phyloP scores from a whole-genome alignment of 129 eudicot species.

The Helichrysum umbraculigerum region DNA sequence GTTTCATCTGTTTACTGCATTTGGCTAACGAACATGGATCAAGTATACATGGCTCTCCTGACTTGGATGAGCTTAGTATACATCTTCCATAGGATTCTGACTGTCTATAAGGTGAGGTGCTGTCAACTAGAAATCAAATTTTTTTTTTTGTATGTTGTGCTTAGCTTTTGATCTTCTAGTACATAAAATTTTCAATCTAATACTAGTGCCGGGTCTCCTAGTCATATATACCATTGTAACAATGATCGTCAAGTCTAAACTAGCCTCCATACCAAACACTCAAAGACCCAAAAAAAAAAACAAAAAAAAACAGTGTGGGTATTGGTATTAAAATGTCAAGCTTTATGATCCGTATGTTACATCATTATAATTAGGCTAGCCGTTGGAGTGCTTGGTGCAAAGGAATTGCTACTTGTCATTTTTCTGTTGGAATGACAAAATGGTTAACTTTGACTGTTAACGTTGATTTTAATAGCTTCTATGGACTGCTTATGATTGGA shows the following conservation, averaged over 20 bases:
- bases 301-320: too few relatives aligned
- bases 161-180: constrained; percentile 20
- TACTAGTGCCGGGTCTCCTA: not conserved
- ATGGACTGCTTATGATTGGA: too few relatives aligned
- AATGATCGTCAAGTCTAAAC: not conserved
- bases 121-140: not conserved
- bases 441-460: too few relatives aligned
- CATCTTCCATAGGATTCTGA: constrained; percentile 30
- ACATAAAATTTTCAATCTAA: not conserved
- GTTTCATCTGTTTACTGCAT: constrained; percentile 71
- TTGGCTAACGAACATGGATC: constrained; percentile 77
- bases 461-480: too few relatives aligned
- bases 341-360: too few relatives aligned
- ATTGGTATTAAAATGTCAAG: too few relatives aligned
- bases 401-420: too few relatives aligned
- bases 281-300: not conserved
- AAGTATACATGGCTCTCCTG: constrained; percentile 47
- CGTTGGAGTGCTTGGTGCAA: too few relatives aligned
- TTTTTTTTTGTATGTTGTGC: constrained; percentile 16
- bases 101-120: not conserved
- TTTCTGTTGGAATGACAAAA: too few relatives aligned
- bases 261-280: not conserved
- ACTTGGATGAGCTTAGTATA: constrained; percentile 61
- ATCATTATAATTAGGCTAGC: too few relatives aligned
- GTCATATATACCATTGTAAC: not conserved